Evolutionary conservation across 768 basidiomycete species (phyloP), one percentile per base, ranked within the genome.

Genomic region (Strobilomyces confusus): DNA sequence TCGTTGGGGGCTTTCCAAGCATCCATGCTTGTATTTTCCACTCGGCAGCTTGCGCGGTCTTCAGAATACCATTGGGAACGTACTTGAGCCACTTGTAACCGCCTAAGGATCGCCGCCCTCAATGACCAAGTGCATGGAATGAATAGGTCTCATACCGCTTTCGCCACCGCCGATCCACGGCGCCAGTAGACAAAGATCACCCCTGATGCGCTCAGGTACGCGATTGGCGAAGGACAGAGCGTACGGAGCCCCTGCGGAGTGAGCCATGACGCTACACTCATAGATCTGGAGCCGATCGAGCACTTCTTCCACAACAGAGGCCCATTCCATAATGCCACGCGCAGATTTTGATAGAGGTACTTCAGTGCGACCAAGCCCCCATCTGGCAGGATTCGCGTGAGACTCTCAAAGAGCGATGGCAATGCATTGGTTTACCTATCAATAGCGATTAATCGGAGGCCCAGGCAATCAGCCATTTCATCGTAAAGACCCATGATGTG

Each of bases 11-110:
- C 63, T 98, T 98, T 58, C 95, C 97, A 29, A 99, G 81, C 86
- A 92, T 91, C 91, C 95, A 98, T 0, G 91, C 89, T 64, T 97
- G 93, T 42, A 98, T 77, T 69, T 89, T 92, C 94, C 94, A 98
- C 65, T 99, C 95, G 0, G 95, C 95, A 5, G 93, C 91, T 69
- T 95, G 94, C 1, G 94, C 95, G 0, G 94, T 94, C 74, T 90
- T 93, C 58, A 99, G 76, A 36, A 99, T 82, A 26, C 89, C 85
- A 55, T 89, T 91, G 1, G 95, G 95, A 7, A 99, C 89, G 66
- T 94, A 98, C 70, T 94, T 95, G 48, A 99, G 79, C 93, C 94
- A 98, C 65, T 88, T 94, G 73, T 97, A 98, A 15, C 91, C 87
- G 63, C 80, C 88, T 89, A 57, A 11, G 45, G 29, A 23, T 54